Conservation (phyloP, 345 rosid species). For the Boechera stricta region DNA sequence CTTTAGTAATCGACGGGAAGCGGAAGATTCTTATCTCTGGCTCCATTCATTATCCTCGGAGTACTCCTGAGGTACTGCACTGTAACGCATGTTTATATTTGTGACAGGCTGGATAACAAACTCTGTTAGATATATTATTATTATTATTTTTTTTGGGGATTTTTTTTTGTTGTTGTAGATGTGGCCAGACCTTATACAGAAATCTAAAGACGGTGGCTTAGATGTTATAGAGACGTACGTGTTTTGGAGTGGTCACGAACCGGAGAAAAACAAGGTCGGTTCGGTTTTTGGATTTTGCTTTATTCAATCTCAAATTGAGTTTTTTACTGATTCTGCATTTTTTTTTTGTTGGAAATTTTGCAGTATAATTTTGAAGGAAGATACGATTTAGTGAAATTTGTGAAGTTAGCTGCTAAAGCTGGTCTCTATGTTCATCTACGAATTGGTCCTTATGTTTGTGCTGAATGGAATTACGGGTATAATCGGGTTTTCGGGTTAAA, state of each 20-base stretch:
- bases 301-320: not conserved
- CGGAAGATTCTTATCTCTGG: constrained; percentile 82
- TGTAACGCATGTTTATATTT: not conserved
- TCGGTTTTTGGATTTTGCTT: not conserved
- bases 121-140: not conserved
- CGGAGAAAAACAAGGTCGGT: constrained; percentile 75
- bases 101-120: not conserved
- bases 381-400: constrained; percentile 80
- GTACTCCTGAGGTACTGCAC: constrained; percentile 74
- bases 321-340: not conserved
- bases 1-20: constrained; percentile 78
- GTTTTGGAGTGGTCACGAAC: constrained; percentile 90
- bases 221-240: constrained; percentile 92
- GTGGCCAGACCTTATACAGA: constrained; percentile 97
- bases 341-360: not conserved
- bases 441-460: constrained; percentile 95
- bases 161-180: constrained; percentile 56
- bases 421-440: constrained; percentile 94
- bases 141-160: not conserved
- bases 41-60: constrained; percentile 96
- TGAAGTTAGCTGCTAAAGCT: constrained; percentile 79
- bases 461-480: constrained; percentile 98
- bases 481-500: not conserved
- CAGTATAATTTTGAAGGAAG: constrained; percentile 95
- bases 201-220: constrained; percentile 95